These are phyloP conservation scores for Naganishia vaughanmartiniae DNA, from an alignment of 768 basidiomycete species.

Conservation along the genomic window DNA sequence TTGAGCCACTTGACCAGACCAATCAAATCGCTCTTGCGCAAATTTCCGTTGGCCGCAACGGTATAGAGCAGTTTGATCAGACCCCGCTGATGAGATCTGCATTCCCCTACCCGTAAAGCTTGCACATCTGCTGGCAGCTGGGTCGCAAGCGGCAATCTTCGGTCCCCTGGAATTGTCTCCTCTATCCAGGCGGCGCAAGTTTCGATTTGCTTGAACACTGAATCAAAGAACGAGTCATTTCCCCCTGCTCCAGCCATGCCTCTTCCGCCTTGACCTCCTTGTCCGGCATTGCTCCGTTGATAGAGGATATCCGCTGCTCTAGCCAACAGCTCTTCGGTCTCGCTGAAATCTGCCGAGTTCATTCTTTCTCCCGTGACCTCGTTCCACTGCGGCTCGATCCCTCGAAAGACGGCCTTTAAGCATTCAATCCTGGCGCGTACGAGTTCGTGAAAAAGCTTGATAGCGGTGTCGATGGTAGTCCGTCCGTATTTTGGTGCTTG, in stretches of 20 bases:
- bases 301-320: slow-evolving; percentile 10
- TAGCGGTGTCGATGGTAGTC: slow-evolving; percentile 18
- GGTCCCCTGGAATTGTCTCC: slow-evolving; percentile 18
- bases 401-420: slow-evolving; percentile 17
- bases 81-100: slow-evolving; percentile 17
- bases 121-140: slow-evolving; percentile 17
- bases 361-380: neutral
- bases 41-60: slow-evolving; percentile 15
- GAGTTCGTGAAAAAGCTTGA: slow-evolving; percentile 30
- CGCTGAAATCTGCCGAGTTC: neutral
- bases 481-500: slow-evolving; percentile 15
- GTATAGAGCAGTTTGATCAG: slow-evolving; percentile 22
- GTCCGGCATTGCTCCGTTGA: neutral
- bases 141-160: slow-evolving; percentile 13
- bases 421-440: slow-evolving; percentile 15
- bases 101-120: slow-evolving; percentile 1
- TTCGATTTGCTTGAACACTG: slow-evolving; percentile 23
- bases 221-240: slow-evolving; percentile 16
- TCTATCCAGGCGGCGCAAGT: slow-evolving; percentile 12
- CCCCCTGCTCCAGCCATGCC: neutral
- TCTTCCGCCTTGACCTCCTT: neutral
- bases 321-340: neutral
- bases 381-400: neutral
- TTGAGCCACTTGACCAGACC: slow-evolving; percentile 31
- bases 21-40: slow-evolving; percentile 19